Evolutionary conservation across 2,329 filamentous ascomycete species (phyloP), one percentile per base, ranked within the genome.

Genomic region (Colletotrichum horii): DNA sequence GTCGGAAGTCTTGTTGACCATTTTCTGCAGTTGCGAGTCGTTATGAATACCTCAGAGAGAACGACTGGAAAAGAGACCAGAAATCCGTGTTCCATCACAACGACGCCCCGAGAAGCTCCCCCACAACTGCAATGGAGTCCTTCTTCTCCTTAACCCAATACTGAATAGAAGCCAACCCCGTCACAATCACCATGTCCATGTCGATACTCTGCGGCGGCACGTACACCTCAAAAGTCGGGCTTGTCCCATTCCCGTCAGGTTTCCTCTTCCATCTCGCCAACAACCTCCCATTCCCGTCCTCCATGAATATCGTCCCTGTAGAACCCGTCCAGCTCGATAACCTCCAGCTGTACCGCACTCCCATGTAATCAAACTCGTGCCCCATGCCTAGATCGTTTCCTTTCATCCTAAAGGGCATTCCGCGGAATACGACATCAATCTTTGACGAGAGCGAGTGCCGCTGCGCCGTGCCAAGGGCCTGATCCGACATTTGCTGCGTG

Each of bases 111-210:
- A 75, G 32, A 30, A 34, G n/a, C 5, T 55, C 61, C 6, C 38
- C 55, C 14, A 61, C n/a, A 3, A 26, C 61, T 12, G 11, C 8
- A 15, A 24, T 24, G 8, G 61, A 16, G 4, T 66, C 66, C 14
- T 56, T 71, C 30, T 72, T 69, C 24, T 77, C 66, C n/a, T 75
- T 66, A 0, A 7, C 15, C 73, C 75, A 73, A n/a, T 62, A 66
- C 8, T 70, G 62, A 34, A 73, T 65, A 2, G 69, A 55, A 19
- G 72, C 60, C 24, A 72, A 8, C 6, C 75, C 68, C 26, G 75
- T 76, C 12, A 70, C 72, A 15, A 77, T 48, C 1, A 77, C 26
- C 72, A 76, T 67, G 22, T 76, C 75, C 65, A 76, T 72, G 3
- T 76, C 75, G n/a, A 77, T 55, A 8, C 60, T 77, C 60, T 60